Evolutionary conservation across 768 basidiomycete genomes (phyloP), one percentile per base, ranked within the genome.

Genomic region (Auriscalpium orientale): DNA sequence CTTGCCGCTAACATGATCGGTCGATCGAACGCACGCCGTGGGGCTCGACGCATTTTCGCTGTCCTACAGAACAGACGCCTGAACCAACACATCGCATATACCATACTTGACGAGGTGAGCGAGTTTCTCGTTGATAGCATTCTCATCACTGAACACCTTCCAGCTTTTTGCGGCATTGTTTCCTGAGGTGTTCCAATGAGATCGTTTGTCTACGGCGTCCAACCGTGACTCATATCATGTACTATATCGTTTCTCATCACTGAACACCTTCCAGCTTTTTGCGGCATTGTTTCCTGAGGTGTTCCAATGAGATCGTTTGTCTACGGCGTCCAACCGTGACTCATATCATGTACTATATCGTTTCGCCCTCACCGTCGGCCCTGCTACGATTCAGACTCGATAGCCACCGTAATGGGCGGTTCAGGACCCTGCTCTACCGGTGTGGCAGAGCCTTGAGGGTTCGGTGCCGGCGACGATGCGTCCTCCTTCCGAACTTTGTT

Each of bases 1-100:
- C 72, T 98, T 52, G 94, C 91, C 35, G 92, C 95, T 8, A 98
- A 97, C 64, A 93, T 98, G 88, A 98, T 98, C 62, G 97, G 97
- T n/a, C 81, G 94, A 34, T 87, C 90, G 3, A 98, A 99, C 66
- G 94, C 95, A 16, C 83, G 94, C 12, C 80, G 94, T 45, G 97
- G 95, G 15, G 94, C 95, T 9, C 79, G 93, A 43, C 79, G 93
- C 49, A 89, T 97, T 58, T 98, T 98, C 68, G 86, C 93, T 5
- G 92, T 95, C 2, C 67, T 98, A 45, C 97, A 99, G 70, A 97
- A 98, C 67, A 81, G 85, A 48, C 82, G 95, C n/a, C 76, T 98
- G 35, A 97, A 95, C 69, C 92, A 95, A 66, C 94, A 97, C 67
- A 84, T 98, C 53, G 80, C 85, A 15, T 90, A 97, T 66, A 90